A percentile compares a stretch with the other conserved stretches of the same genome.
These are phyloP conservation scores for Colletotrichum tropicicola DNA, from an alignment of 2,329 filamentous ascomycete genomes.

Conservation along the genomic window DNA sequence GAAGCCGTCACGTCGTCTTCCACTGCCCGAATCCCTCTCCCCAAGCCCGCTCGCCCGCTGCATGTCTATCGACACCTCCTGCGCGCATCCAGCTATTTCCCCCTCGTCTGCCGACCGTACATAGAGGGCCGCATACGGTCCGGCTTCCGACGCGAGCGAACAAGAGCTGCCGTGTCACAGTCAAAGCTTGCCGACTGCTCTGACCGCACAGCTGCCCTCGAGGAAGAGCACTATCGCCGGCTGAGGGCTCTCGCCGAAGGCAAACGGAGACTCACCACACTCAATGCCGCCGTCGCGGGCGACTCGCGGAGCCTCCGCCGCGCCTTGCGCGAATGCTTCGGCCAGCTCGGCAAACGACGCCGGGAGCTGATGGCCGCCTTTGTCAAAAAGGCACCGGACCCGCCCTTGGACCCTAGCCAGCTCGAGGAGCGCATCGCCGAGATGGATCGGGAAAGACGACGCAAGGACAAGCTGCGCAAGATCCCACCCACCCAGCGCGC, in stretches of 20 bases:
- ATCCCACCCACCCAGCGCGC: background rate
- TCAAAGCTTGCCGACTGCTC: slow-evolving; percentile 50
- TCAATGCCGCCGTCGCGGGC: slow-evolving; percentile 64
- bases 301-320: slow-evolving; percentile 54
- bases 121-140: slow-evolving; percentile 52
- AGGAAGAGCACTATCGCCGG: slow-evolving; percentile 10
- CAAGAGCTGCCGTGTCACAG: slow-evolving; percentile 37
- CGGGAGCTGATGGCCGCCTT: slow-evolving; percentile 55
- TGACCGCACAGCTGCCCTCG: slow-evolving; percentile 14
- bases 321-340: slow-evolving; percentile 61
- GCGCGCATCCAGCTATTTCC: slow-evolving; percentile 69
- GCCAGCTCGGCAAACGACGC: slow-evolving; percentile 60
- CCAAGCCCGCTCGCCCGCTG: slow-evolving; percentile 42
- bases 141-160: slow-evolving; percentile 50
- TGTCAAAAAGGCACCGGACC: slow-evolving; percentile 37
- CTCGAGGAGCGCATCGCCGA: slow-evolving; percentile 42
- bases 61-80: slow-evolving; percentile 68
- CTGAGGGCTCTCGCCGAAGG: slow-evolving; percentile 13
- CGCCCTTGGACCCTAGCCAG: slow-evolving; percentile 50
- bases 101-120: slow-evolving; percentile 56
- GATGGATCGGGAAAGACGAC: background rate
- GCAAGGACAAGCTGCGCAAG: slow-evolving; percentile 12
- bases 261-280: slow-evolving; percentile 45
- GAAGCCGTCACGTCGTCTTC: slow-evolving; percentile 34
- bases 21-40: slow-evolving; percentile 38